Evolutionary conservation across 129 eudicot genomes (phyloP), one percentile per base, ranked within the genome.

Genomic region (Heracleum sosnowskyi): DNA sequence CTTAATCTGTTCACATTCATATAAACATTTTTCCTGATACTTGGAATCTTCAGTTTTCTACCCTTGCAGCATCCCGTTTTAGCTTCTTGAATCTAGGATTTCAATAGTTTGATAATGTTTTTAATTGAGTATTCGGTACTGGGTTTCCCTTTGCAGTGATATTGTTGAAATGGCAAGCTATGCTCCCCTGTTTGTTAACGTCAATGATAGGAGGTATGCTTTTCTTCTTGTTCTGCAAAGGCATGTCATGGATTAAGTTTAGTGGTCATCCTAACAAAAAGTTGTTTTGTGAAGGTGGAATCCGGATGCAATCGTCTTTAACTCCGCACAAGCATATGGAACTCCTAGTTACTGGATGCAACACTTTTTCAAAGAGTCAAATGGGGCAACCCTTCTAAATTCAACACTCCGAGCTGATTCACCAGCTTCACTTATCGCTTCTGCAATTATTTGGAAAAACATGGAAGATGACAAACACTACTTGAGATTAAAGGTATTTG

Each of bases 341-440:
- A 94, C 98, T 74, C 98, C 98, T 34, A 94, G 97, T 82, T 94
- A 91, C 74, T 94, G 96, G 98, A 94, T 94, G 97, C 98, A 94
- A 45, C 90, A 82, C 0, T 87, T 88, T 80, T 94, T 94, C 81
- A 81, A 79, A 40, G 82, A 86, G 82, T 91, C 98, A 57, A 94
- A 92, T 80, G 96, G 96, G 47, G 97, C 96, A 77, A 86, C 84
- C 79, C 97, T 94, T 85, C 91, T 91, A 42, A 64, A 79, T 76
- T 82, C 97, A 34, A 80, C 85, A 45, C 85, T 94, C n/a, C 86
- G 84, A 79, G 55, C 88, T 53, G 79, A 81, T 77, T 64, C 93
- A 55, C 82, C 97, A 62, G 80, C 60, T 78, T 87, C 96, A 29
- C 84, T 94, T 26, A 75, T 85, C 11, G 97, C 96, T 77, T 91